A percentile compares a stretch with the other conserved stretches of the same genome.
Conservation (phyloP, 768 basidiomycete genomes). For the Boletus tomentosulus region DNA sequence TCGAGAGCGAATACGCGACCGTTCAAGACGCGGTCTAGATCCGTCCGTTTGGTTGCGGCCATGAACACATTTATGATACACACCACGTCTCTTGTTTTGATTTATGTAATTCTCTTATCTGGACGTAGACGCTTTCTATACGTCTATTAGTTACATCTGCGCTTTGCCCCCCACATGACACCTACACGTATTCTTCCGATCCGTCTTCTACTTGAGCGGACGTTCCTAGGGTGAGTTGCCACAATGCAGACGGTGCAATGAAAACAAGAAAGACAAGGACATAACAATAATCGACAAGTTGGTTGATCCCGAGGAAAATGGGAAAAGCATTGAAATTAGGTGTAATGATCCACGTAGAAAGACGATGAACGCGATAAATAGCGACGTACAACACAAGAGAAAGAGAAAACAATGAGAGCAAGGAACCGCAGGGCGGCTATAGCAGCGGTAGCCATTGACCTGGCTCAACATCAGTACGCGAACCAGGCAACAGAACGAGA, state of each 20-base stretch:
- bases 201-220: background rate
- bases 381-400: constrained; percentile 6
- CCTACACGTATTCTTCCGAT: background rate
- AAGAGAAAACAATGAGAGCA: background rate
- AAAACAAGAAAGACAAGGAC: background rate
- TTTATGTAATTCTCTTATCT: background rate
- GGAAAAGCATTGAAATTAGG: background rate
- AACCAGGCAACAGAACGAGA: background rate
- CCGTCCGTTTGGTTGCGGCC: too few relatives aligned
- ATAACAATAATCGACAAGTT: background rate
- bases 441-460: constrained; percentile 87
- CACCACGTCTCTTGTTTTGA: background rate
- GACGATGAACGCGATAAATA: constrained; percentile 5
- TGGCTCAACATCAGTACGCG: constrained; percentile 24
- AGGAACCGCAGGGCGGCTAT: constrained; percentile 31
- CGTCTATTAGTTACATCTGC: background rate
- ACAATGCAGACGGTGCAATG: background rate
- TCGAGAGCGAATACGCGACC: constrained; percentile 86
- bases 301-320: background rate
- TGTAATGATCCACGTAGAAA: background rate
- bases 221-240: background rate
- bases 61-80: background rate
- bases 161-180: background rate
- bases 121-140: background rate
- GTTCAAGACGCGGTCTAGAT: constrained; percentile 66